These are phyloP conservation scores for Limnanthes douglasii DNA, from an alignment of 345 rosid species.

Conservation along the genomic window DNA sequence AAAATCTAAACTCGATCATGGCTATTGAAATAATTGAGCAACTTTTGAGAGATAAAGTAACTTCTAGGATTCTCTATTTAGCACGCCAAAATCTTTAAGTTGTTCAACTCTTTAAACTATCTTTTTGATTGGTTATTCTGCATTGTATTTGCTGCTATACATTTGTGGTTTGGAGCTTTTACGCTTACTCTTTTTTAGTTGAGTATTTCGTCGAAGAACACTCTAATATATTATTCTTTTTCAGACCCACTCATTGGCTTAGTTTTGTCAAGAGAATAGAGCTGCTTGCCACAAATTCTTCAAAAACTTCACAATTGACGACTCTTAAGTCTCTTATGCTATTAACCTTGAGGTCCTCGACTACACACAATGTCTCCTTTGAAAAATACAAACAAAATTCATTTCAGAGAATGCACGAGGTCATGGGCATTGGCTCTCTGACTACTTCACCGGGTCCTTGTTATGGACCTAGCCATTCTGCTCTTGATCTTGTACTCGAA, in stretches of 20 bases:
- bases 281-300: conserved; percentile 46
- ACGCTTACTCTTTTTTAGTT: neutral
- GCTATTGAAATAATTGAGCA: conserved; percentile 66
- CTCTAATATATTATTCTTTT: conserved; percentile 4
- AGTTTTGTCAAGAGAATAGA: conserved; percentile 39
- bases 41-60: conserved; percentile 48
- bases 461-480: conserved; percentile 56
- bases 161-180: conserved; percentile 2
- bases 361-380: conserved; percentile 18
- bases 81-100: conserved; percentile 63
- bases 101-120: conserved; percentile 5
- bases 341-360: conserved; percentile 51
- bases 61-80: conserved; percentile 60
- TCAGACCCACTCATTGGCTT: conserved; percentile 59
- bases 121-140: conserved; percentile 2
- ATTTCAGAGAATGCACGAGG: conserved; percentile 30
- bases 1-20: conserved; percentile 42
- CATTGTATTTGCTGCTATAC: too few species aligned
- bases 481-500: conserved; percentile 91
- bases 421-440: conserved; percentile 46
- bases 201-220: too few species aligned
- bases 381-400: conserved; percentile 32
- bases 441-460: conserved; percentile 44
- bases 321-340: conserved; percentile 32
- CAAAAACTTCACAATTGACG: conserved; percentile 32